Evolutionary conservation across 164 flowering plant genomes (phyloP).

Genomic region (Tetracentron sinense): DNA sequence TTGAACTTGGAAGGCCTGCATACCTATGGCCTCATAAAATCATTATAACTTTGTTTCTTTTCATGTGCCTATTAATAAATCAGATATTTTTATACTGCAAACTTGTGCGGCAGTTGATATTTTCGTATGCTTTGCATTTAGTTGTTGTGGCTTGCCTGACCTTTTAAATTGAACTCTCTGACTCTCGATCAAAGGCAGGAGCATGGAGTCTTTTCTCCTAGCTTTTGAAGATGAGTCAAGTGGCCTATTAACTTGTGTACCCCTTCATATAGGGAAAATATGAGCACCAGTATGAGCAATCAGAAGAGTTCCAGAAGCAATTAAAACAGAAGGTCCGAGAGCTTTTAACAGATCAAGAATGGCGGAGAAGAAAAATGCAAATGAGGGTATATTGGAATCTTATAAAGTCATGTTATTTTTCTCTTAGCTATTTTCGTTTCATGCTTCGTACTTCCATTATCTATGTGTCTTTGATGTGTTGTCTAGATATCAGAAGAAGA

Average conservation of each 20-base stretch:
- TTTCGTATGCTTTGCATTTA: too few species aligned
- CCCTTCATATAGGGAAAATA: slow-evolving; percentile 61
- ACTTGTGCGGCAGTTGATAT: too few species aligned
- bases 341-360: slow-evolving; percentile 89
- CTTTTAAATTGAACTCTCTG: background rate
- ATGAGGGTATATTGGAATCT: slow-evolving; percentile 63
- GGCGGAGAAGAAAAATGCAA: slow-evolving; percentile 97
- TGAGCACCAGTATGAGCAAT: slow-evolving; percentile 73
- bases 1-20: background rate
- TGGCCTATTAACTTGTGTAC: background rate
- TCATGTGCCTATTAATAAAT: background rate
- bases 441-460: background rate
- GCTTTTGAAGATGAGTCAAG: background rate
- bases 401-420: background rate
- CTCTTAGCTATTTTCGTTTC: background rate
- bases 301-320: slow-evolving; percentile 84
- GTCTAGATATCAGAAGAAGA: slow-evolving; percentile 94
- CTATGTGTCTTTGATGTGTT: slow-evolving; percentile 5
- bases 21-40: background rate
- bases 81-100: too few species aligned
- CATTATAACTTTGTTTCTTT: background rate
- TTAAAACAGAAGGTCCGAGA: slow-evolving; percentile 79
- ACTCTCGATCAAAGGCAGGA: background rate
- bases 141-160: background rate
- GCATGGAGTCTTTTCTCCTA: background rate